phyloP scores from a whole-genome alignment of 1,139 yeast genomes.

The Pneumocystis murina region DNA sequence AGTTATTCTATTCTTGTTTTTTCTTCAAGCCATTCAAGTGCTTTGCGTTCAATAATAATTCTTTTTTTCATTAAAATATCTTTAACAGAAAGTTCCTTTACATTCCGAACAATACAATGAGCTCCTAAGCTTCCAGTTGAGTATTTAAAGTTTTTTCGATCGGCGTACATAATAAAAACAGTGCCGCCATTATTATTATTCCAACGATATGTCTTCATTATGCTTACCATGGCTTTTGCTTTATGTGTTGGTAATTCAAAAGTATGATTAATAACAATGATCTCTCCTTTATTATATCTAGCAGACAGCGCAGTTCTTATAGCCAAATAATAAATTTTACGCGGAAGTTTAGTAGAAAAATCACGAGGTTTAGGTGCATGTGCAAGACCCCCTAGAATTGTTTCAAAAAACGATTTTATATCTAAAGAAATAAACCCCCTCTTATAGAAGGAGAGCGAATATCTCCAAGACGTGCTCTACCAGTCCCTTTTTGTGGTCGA shows the following conservation, averaged over 20 bases:
- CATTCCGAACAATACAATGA: neutral
- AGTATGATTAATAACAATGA: conserved; percentile 51
- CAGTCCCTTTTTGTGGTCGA: conserved; percentile 83
- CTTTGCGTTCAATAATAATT: neutral
- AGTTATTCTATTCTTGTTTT: neutral
- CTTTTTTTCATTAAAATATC: neutral
- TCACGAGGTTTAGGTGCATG: conserved; percentile 80
- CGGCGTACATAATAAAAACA: neutral
- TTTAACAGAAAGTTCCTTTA: neutral
- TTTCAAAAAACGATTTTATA: neutral
- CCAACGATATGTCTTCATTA: conserved; percentile 11
- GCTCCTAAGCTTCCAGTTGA: neutral
- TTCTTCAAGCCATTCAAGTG: neutral
- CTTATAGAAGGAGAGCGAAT: conserved; percentile 85
- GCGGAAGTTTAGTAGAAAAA: conserved; percentile 72
- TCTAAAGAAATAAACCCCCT: conserved; percentile 31
- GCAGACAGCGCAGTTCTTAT: conserved; percentile 68
- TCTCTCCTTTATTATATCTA: conserved; percentile 58
- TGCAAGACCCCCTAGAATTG: conserved; percentile 48
- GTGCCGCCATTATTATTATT: conserved; percentile 1
- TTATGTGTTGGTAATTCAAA: conserved; percentile 26
- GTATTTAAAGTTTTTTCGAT: neutral
- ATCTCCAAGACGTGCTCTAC: conserved; percentile 92
- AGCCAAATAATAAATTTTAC: conserved; percentile 59
- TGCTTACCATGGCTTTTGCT: conserved; percentile 8